phyloP scores from a whole-genome alignment of 495 filamentous ascomycete species.

The Copromyces sp. region DNA sequence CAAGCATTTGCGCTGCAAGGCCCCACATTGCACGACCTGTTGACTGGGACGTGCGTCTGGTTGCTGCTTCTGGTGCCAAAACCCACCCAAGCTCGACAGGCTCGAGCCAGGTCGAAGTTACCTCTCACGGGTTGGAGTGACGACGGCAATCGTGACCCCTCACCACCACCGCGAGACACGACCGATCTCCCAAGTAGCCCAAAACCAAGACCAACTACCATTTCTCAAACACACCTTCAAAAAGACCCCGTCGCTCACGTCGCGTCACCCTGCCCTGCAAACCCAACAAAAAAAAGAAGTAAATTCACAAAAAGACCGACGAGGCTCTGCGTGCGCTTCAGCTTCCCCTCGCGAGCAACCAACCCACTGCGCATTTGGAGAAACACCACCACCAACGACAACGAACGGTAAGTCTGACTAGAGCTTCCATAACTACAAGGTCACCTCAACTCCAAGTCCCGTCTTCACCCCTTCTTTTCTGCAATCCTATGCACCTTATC shows the following conservation, averaged over 20 bases:
- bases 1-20: slow-evolving; percentile 12
- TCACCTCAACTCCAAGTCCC: background rate
- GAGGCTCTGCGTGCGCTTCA: background rate
- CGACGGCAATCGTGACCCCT: slow-evolving; percentile 14
- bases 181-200: background rate
- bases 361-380: background rate
- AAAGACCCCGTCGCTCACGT: slow-evolving; percentile 5
- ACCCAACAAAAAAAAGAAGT: background rate
- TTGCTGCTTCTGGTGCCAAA: slow-evolving; percentile 2
- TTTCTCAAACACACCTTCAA: background rate
- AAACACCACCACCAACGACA: background rate
- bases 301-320: background rate
- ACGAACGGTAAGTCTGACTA: background rate
- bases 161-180: slow-evolving; percentile 5
- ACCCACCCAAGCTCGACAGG: background rate
- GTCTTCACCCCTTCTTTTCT: background rate
- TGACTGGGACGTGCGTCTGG: background rate
- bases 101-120: background rate
- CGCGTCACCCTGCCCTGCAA: background rate
- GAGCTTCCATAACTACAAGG: background rate
- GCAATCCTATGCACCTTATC: background rate
- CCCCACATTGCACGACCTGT: background rate
- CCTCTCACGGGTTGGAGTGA: slow-evolving; percentile 1
- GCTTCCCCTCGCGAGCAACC: background rate
- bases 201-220: background rate